Conservation (phyloP, 495 filamentous ascomycete genomes). For the Trichoderma parareesei region DNA sequence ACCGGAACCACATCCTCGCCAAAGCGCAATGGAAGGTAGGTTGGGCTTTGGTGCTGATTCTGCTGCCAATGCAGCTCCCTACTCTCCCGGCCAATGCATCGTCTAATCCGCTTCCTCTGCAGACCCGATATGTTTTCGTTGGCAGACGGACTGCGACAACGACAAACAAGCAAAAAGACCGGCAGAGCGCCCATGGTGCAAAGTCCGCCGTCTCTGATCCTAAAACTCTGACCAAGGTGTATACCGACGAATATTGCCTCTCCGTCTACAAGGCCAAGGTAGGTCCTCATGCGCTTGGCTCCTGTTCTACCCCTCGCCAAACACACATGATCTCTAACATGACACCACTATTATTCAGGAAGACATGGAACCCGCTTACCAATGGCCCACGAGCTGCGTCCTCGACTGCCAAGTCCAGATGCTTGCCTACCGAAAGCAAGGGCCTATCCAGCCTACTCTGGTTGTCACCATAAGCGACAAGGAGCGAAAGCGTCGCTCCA, state of each 20-base stretch:
- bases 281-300: conserved; percentile 12
- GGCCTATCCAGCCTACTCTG: conserved; percentile 40
- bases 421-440: conserved; percentile 47
- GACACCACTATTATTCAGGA: not conserved
- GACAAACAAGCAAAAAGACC: conserved; percentile 14
- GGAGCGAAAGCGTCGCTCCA: conserved; percentile 47
- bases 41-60: not conserved
- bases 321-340: not conserved
- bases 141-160: conserved; percentile 22
- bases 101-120: conserved; percentile 7
- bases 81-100: conserved; percentile 1
- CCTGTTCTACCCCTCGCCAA: not conserved
- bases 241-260: conserved; percentile 35
- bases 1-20: conserved; percentile 47
- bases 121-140: conserved; percentile 42
- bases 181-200: conserved; percentile 17
- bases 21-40: conserved; percentile 50
- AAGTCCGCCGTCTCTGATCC: conserved; percentile 10
- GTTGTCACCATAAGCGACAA: conserved; percentile 45
- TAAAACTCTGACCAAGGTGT: conserved; percentile 15
- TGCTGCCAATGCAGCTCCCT: conserved; percentile 9
- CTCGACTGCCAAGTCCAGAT: conserved; percentile 44
- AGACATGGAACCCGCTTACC: conserved; percentile 21
- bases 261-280: conserved; percentile 50
- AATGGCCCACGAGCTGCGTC: conserved; percentile 41